phyloP scores from a whole-genome alignment of 495 filamentous ascomycete genomes.

The Melanomma pulvis-pyrius region DNA sequence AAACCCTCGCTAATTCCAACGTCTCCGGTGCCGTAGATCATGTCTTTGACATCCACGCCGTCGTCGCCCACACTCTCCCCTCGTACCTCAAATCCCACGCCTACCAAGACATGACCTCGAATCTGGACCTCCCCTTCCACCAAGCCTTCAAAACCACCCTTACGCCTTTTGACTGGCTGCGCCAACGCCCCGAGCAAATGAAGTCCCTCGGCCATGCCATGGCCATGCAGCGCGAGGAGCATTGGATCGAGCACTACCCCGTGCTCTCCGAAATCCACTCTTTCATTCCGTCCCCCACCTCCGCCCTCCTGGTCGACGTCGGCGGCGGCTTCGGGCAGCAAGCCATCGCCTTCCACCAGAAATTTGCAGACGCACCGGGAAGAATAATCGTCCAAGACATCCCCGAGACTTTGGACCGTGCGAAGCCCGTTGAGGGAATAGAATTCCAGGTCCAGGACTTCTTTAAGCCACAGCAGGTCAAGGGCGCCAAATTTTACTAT shows the following conservation, averaged over 20 bases:
- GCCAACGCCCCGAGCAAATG: conserved; percentile 18
- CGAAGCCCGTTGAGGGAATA: conserved; percentile 50
- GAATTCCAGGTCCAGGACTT: conserved; percentile 54
- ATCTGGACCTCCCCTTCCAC: conserved; percentile 17
- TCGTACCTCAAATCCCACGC: not conserved
- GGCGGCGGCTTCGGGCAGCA: conserved; percentile 7
- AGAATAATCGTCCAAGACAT: conserved; percentile 59
- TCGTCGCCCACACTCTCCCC: not conserved
- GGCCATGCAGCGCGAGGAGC: conserved; percentile 7
- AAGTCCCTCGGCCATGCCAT: conserved; percentile 20
- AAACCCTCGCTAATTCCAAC: not conserved
- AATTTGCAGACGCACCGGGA: not conserved
- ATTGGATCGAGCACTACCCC: conserved; percentile 24
- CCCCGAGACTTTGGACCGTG: conserved; percentile 46
- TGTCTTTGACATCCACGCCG: conserved; percentile 1
- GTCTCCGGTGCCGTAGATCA: conserved; percentile 2
- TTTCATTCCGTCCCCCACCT: not conserved
- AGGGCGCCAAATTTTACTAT: conserved; percentile 43
- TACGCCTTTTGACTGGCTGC: conserved; percentile 20
- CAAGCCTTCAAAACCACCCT: conserved; percentile 15
- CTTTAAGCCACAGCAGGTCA: conserved; percentile 54
- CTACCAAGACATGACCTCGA: conserved; percentile 16
- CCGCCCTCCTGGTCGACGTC: not conserved
- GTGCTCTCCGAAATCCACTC: not conserved
- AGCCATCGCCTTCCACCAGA: not conserved